phyloP scores from a whole-genome alignment of 2,329 filamentous ascomycete species.

The Paraphaeosphaeria sporulosa region DNA sequence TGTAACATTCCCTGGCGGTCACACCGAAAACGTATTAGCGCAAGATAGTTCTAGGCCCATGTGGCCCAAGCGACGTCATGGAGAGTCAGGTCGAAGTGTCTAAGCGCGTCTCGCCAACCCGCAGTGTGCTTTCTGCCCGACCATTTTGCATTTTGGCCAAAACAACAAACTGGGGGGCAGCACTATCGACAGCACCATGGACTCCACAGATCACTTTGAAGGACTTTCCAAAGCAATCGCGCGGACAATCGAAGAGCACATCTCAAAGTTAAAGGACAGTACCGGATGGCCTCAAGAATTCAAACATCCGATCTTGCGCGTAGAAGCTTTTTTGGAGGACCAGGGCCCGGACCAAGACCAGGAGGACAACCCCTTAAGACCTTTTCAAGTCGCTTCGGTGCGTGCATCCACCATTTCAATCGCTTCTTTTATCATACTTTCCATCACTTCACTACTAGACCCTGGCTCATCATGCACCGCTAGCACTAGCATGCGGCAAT shows the following conservation, averaged over 20 bases:
- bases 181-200: conserved; percentile 22
- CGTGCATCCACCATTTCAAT: conserved; percentile 11
- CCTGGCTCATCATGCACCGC: no score
- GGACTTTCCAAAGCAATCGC: conserved; percentile 41
- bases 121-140: neutral
- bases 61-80: neutral
- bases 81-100: neutral
- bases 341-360: conserved; percentile 15
- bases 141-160: neutral
- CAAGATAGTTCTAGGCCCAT: neutral
- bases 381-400: conserved; percentile 40
- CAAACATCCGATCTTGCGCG: conserved; percentile 33
- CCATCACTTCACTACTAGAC: neutral
- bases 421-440: neutral
- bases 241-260: conserved; percentile 39
- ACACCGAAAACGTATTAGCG: neutral
- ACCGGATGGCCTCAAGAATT: conserved; percentile 37
- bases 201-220: conserved; percentile 28
- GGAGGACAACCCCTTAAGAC: conserved; percentile 21
- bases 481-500: neutral
- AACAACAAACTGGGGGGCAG: neutral
- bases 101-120: neutral
- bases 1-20: neutral
- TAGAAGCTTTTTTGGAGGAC: conserved; percentile 45
- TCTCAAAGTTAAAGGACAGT: conserved; percentile 32